phyloP scores from a whole-genome alignment of 192 early-diverging fungal species.

The Allomyces arbusculus region DNA sequence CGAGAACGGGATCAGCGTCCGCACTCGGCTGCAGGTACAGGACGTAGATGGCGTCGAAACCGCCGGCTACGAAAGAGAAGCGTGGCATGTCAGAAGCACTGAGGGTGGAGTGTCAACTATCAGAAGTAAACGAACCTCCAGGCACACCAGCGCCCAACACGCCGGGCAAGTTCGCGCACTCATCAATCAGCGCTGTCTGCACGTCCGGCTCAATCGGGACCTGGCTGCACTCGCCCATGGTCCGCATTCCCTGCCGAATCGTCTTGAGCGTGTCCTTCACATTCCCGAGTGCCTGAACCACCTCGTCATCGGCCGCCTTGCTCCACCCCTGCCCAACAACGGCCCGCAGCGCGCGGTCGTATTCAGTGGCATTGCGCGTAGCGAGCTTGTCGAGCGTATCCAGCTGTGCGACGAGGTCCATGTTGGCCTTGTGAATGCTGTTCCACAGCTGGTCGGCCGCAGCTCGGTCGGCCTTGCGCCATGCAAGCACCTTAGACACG shows the following conservation, averaged over 20 bases:
- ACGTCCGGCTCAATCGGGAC: constrained; percentile 79
- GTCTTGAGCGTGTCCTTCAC: constrained; percentile 3
- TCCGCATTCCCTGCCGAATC: constrained; percentile 45
- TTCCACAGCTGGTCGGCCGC: constrained; percentile 39
- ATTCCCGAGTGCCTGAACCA: not conserved
- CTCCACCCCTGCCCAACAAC: not conserved
- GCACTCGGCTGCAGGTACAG: not conserved
- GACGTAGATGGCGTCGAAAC: constrained; percentile 78
- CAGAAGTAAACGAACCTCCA: constrained; percentile 31
- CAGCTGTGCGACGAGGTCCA: constrained; percentile 30
- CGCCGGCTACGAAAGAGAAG: constrained; percentile 54
- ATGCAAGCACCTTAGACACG: constrained; percentile 64
- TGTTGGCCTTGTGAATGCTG: constrained; percentile 37
- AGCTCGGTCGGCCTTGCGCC: constrained; percentile 49
- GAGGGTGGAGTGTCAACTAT: not conserved
- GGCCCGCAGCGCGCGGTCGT: constrained; percentile 12
- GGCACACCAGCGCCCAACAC: constrained; percentile 86
- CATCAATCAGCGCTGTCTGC: constrained; percentile 73
- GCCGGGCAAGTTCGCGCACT: constrained; percentile 55
- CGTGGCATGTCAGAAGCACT: not conserved
- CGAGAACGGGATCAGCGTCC: not conserved
- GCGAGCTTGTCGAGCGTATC: constrained; percentile 14
- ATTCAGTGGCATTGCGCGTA: constrained; percentile 11
- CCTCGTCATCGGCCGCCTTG: not conserved
- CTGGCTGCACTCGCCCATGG: constrained; percentile 44